Percentiles rank a stretch among this genome's conserved stretches.
Evolutionary conservation across 495 filamentous ascomycete species (phyloP).

Genomic region (Podospora fimiseda): DNA sequence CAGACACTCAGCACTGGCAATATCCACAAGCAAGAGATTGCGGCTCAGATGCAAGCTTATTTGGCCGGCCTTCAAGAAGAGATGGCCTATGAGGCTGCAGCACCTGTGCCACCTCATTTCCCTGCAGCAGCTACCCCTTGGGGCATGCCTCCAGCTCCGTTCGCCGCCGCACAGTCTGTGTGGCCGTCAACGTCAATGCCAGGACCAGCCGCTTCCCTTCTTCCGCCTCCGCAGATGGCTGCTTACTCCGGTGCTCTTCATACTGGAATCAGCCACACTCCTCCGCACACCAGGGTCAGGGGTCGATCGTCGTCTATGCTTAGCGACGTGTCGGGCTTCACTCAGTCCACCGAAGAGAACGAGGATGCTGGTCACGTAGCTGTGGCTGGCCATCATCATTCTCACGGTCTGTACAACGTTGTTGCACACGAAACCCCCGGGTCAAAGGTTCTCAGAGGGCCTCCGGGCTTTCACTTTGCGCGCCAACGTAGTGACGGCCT

Average conservation of each 20-base stretch:
- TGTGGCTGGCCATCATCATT: slow-evolving; percentile 1
- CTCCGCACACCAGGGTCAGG: slow-evolving; percentile 30
- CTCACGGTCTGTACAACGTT: slow-evolving; percentile 1
- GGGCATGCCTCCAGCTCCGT: slow-evolving; percentile 13
- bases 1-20: slow-evolving; percentile 31
- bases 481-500: slow-evolving; percentile 17
- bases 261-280: slow-evolving; percentile 16
- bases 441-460: slow-evolving; percentile 19
- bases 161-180: slow-evolving; percentile 12
- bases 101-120: slow-evolving; percentile 16
- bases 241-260: slow-evolving; percentile 21
- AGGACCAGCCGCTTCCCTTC: slow-evolving; percentile 12
- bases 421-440: slow-evolving; percentile 5
- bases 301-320: slow-evolving; percentile 64
- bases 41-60: slow-evolving; percentile 34
- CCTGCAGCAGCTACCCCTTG: slow-evolving; percentile 17
- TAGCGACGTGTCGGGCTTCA: slow-evolving; percentile 59
- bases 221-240: slow-evolving; percentile 15
- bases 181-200: slow-evolving; percentile 27
- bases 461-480: slow-evolving; percentile 25
- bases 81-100: slow-evolving; percentile 1
- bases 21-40: slow-evolving; percentile 35
- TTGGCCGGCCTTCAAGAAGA: slow-evolving; percentile 33
- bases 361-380: slow-evolving; percentile 11
- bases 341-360: slow-evolving; percentile 47